These are phyloP conservation scores for Aspergillus brasiliensis DNA, from an alignment of 2,329 filamentous ascomycete species.

Conservation along the genomic window DNA sequence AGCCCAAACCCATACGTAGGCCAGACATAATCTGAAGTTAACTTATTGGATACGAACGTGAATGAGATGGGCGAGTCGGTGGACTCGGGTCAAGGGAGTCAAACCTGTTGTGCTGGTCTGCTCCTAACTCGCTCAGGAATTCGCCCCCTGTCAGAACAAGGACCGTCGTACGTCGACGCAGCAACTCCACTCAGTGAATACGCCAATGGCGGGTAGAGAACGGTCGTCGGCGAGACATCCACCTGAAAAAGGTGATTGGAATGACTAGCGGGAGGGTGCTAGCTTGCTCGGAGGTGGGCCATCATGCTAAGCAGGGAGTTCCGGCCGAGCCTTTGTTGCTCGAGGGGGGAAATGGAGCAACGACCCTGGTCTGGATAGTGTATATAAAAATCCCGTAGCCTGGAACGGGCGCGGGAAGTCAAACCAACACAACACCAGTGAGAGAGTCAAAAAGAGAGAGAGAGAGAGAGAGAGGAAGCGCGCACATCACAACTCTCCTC, in stretches of 20 bases:
- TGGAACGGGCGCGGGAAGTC: conserved; percentile 1
- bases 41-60: conserved; percentile 27
- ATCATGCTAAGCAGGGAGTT: conserved; percentile 17
- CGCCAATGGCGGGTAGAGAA: conserved; percentile 22
- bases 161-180: conserved; percentile 26
- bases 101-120: conserved; percentile 22
- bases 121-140: conserved; percentile 23
- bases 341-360: conserved; percentile 1
- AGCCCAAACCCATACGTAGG: conserved; percentile 21
- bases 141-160: conserved; percentile 23
- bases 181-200: conserved; percentile 24
- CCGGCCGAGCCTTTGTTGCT: conserved; percentile 16
- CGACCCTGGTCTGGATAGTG: background rate
- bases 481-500: background rate
- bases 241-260: conserved; percentile 22
- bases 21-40: conserved; percentile 22
- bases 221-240: conserved; percentile 25
- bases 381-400: conserved; percentile 4
- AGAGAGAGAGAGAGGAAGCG: background rate
- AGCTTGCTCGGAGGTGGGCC: conserved; percentile 22
- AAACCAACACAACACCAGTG: background rate
- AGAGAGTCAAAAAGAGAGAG: background rate
- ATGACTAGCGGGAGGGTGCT: conserved; percentile 25
- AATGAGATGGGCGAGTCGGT: conserved; percentile 18
- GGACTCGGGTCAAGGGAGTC: conserved; percentile 26